Percentiles rank a stretch among this genome's conserved stretches.
These are phyloP conservation scores for Paraurostyla sp. DNA, from an alignment of 73 alveolate genomes.

Conservation along the genomic window DNA sequence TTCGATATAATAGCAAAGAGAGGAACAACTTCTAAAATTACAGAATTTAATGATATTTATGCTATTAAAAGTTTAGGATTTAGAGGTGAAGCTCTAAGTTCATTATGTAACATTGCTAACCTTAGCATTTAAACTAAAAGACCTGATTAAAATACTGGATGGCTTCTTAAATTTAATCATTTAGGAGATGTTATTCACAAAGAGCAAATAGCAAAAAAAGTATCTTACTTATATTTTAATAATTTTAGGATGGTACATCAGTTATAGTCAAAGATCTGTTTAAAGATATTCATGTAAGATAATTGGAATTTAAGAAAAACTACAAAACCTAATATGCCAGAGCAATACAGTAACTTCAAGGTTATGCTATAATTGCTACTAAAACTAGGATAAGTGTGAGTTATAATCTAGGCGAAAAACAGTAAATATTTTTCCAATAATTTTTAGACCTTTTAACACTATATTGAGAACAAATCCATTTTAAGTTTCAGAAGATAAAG, in stretches of 20 bases:
- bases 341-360: conserved; percentile 66
- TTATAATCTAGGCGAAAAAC: conserved; percentile 42
- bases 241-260: conserved; percentile 81
- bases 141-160: conserved; percentile 76
- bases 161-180: conserved; percentile 44
- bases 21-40: conserved; percentile 93
- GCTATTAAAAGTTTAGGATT: conserved; percentile 91
- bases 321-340: conserved; percentile 73
- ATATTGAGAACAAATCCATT: conserved; percentile 64
- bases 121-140: conserved; percentile 88
- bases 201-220: conserved; percentile 70
- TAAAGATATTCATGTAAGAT: conserved; percentile 86
- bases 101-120: conserved; percentile 89
- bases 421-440: neutral
- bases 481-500: neutral
- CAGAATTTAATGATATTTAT: conserved; percentile 90
- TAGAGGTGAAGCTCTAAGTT: conserved; percentile 97
- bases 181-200: conserved; percentile 59
- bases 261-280: conserved; percentile 82
- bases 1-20: conserved; percentile 85
- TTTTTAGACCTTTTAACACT: conserved; percentile 32
- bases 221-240: neutral
- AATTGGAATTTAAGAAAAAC: conserved; percentile 75
- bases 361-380: conserved; percentile 80
- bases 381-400: conserved; percentile 57